Conservation (phyloP, 768 basidiomycete genomes). For the Termitomyces sp. region DNA sequence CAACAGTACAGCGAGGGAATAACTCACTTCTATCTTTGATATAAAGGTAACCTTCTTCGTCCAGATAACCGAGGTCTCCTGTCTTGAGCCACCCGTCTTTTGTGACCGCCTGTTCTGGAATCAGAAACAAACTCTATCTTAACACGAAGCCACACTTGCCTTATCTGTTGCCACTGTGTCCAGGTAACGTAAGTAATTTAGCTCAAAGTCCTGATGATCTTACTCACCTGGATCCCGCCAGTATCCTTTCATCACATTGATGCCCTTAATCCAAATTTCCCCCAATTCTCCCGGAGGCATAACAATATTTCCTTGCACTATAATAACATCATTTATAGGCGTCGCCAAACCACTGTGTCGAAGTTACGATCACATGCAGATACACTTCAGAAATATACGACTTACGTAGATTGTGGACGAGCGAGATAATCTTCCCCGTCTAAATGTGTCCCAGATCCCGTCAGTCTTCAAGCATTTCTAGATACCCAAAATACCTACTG, state of each 20-base stretch:
- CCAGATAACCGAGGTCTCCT: conserved; percentile 42
- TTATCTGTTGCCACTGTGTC: conserved; percentile 27
- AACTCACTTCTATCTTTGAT: conserved; percentile 40
- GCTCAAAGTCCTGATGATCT: background rate
- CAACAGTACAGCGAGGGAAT: background rate
- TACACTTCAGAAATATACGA: conserved; percentile 1
- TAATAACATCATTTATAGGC: conserved; percentile 44
- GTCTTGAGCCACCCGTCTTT: conserved; percentile 46
- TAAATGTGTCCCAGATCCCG: conserved; percentile 5
- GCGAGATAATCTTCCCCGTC: conserved; percentile 51
- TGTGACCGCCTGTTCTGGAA: conserved; percentile 29
- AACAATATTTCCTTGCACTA: conserved; percentile 32
- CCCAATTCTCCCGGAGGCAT: conserved; percentile 29
- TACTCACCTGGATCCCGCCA: conserved; percentile 42
- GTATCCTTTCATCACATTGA: conserved; percentile 50
- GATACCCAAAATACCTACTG: conserved; percentile 20
- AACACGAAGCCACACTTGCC: conserved; percentile 4
- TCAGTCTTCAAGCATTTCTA: background rate
- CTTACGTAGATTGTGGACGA: conserved; percentile 45
- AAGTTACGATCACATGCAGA: background rate
- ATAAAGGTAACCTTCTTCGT: conserved; percentile 48
- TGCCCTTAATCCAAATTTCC: conserved; percentile 43
- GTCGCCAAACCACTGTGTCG: conserved; percentile 37
- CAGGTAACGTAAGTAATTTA: background rate
- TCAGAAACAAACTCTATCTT: conserved; percentile 1